Base-by-base conservation (phyloP, 2,329 filamentous ascomycete species). In the Alternaria brassicae region DNA sequence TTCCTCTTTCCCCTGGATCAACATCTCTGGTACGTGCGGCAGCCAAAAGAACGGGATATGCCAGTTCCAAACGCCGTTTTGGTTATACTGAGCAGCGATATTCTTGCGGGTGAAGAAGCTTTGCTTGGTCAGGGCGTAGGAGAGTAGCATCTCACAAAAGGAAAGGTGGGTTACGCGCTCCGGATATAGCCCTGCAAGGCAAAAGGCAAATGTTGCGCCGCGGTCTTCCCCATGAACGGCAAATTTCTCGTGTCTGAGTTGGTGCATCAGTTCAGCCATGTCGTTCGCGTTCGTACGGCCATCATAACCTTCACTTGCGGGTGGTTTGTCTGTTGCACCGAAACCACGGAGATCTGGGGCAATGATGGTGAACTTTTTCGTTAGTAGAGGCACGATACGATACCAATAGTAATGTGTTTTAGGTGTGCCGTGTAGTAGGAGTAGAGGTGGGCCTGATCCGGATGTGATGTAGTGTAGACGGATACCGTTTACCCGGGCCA, bases 211-310 rank as follows among this genome's bases (percentile, higher is more conserved):
- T 2, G 66, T 70, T 3, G 57, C 67, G 21, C 64, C 64, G 2
- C 63, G 60, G 36, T 67, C 63, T 47, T 68, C 63, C 89, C 93
- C 23, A 80, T 96, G 58, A 88, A 91, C 69, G 85, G 91, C 42
- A 89, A 93, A 77, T 89, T 93, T 78, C 91, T 89, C 73, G 85
- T 95, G 63, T 90, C 91, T 58, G 2, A 66, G 62, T 23, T 61
- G 57, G 5, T 48, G 37, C 67, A 78, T 78, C 44, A 78, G 59
- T 6, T 75, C 71, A 7, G 66, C 69, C 41, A 78, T 72, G 61
- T 78, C 75, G 6, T 72, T 66, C 3, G 74, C 76, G 28, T 77
- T 75, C 36, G 73, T 73, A 17, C 70, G 71, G 21, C 70, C 76
- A 56, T 78, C 75, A 62, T 80, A 79, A 41, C 77, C 75, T 4